phyloP scores from a whole-genome alignment of 2,329 filamentous ascomycete species.

The Mycosphaerelloides madeirae region DNA sequence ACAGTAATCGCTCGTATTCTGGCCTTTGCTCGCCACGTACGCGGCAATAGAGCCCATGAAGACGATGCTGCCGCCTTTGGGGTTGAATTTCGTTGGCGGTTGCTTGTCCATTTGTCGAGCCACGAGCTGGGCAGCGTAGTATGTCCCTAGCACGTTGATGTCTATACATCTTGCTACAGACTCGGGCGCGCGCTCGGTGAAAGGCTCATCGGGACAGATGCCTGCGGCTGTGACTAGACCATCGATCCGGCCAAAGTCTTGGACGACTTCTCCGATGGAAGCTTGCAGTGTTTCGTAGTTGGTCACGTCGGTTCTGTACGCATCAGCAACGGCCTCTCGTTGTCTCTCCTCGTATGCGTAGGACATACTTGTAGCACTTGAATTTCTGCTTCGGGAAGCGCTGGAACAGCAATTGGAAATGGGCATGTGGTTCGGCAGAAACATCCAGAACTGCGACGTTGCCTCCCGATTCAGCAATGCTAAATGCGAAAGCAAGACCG shows the following conservation, averaged over 20 bases:
- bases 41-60: slow-evolving; percentile 3
- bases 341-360: background rate
- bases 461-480: slow-evolving; percentile 2
- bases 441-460: slow-evolving; percentile 6
- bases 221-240: slow-evolving; percentile 1
- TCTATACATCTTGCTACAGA: background rate
- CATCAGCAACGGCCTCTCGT: too few species aligned
- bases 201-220: background rate
- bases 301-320: slow-evolving; percentile 1
- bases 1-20: slow-evolving; percentile 7
- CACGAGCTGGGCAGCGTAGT: slow-evolving; percentile 2
- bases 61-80: background rate
- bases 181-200: slow-evolving; percentile 1
- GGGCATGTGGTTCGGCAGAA: slow-evolving; percentile 2
- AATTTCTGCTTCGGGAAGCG: background rate
- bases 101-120: slow-evolving; percentile 2
- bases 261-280: background rate
- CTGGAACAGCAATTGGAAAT: slow-evolving; percentile 1
- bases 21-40: slow-evolving; percentile 3
- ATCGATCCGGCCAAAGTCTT: slow-evolving; percentile 1
- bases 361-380: background rate
- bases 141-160: slow-evolving; percentile 1
- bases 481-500: slow-evolving; percentile 7
- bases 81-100: background rate
- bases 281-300: background rate